A percentile compares a stretch with the other conserved stretches of the same genome.
These are phyloP conservation scores for Tarenaya hassleriana DNA, from an alignment of 345 rosid species.

Conservation along the genomic window DNA sequence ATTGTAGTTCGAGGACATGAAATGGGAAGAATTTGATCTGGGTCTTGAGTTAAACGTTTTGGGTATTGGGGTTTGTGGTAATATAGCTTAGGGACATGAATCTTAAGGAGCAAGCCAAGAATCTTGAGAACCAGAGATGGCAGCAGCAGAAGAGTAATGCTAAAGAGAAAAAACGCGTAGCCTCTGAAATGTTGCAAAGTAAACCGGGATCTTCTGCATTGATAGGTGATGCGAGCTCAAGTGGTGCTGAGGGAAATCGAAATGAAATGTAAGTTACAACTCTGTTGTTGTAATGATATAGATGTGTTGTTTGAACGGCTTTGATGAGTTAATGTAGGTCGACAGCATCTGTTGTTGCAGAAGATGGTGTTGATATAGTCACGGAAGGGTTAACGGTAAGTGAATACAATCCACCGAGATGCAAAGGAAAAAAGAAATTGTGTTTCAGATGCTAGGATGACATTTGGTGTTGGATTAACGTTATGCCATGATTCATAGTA, in stretches of 20 bases:
- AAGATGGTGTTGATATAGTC: background rate
- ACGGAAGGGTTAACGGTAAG: slow-evolving; percentile 19
- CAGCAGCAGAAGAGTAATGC: slow-evolving; percentile 29
- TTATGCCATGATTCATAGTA: slow-evolving; percentile 8
- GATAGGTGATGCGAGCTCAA: background rate
- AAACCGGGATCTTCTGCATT: background rate
- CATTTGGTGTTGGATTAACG: background rate
- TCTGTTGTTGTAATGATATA: background rate
- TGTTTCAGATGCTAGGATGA: slow-evolving; percentile 1
- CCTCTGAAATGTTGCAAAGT: slow-evolving; percentile 7
- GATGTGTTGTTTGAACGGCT: background rate
- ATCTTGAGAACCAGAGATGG: slow-evolving; percentile 58
- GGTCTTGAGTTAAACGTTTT: background rate
- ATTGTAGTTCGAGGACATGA: slow-evolving; percentile 2
- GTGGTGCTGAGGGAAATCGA: slow-evolving; percentile 15
- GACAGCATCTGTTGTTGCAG: slow-evolving; percentile 6
- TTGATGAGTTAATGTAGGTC: slow-evolving; percentile 24
- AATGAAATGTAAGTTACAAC: slow-evolving; percentile 23
- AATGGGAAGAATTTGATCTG: background rate
- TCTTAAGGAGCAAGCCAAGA: slow-evolving; percentile 70
- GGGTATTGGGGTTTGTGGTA: slow-evolving; percentile 16
- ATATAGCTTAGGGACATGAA: slow-evolving; percentile 65
- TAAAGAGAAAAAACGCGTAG: slow-evolving; percentile 29
- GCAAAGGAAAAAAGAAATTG: background rate
- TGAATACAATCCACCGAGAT: slow-evolving; percentile 8